Base-by-base conservation (phyloP, 495 filamentous ascomycete genomes). In the Glutinoglossum americanum region DNA sequence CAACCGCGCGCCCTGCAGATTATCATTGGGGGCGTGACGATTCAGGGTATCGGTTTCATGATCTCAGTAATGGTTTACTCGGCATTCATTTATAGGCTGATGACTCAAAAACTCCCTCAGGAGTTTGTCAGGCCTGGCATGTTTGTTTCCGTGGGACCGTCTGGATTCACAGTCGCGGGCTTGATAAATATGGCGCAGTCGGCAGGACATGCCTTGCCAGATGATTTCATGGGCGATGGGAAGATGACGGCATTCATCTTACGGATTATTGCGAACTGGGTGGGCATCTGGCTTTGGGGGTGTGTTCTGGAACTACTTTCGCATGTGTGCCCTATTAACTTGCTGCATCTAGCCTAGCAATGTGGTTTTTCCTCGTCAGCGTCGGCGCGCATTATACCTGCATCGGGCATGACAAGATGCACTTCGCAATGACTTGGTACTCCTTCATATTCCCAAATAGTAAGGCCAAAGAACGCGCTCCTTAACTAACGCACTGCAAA, bases 391-490 rank as follows among this genome's bases (percentile, higher is more conserved):
- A 90, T 59, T 83, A 73, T 75, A 82, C 81, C n/a, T 81, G 82
- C 37, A 72, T 84, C n/a, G 69, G 70, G 5, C 75, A 67, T 30
- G 68, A 66, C 17, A 78, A 78, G 41, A 80, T 88, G 71, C 73
- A 74, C 13, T 94, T 89, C 64, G 81, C 83, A 26, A 90, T 94
- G 86, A 86, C 80, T 3, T 94, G 86, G 85, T 92, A 80, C 66
- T 85, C 81, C 0, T 94, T 89, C 64, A 74, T 94, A 0, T 94
- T 94, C 64, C 87, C 87, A 3, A 90, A 94, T 61, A 90, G 85
- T 7, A 13, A 53, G 49, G 9, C 49, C 19, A 82, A 1, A 13
- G 19, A 84, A 0, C 66, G 88, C 39, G 39, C 41, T 35, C 19
- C 0, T 19, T 15, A 3, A 23, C 15, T 45, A 3, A n/a, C 33